Evolutionary conservation across 2,329 filamentous ascomycete genomes (phyloP), one percentile per base, ranked within the genome.

Genomic region (Domatiomyces catenatus): DNA sequence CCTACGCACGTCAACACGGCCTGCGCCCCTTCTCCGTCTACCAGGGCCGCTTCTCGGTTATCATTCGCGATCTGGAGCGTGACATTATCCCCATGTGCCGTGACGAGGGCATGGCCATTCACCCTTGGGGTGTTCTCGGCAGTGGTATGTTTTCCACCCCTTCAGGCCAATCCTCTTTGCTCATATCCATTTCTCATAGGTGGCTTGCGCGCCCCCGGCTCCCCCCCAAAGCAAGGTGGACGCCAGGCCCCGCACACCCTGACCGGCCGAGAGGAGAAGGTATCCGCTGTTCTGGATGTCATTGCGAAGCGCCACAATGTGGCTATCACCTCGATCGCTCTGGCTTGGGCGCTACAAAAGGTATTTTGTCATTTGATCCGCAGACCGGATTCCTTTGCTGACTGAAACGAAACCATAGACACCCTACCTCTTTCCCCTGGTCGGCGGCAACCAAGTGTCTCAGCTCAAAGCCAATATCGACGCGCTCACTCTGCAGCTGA

Each of bases 11-110:
- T 43, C 74, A 77, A 55, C 76, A 86, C 55, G 81, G 80, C n/a
- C 71, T 86, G 24, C 76, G 79, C 1, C 80, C 75, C 42, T 88
- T 88, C 67, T 75, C 71, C 36, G 75, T 85, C 26, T 85, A 84
- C 63, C 80, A 83, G 64, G 82, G 82, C 8, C 68, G 67, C 8
- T 86, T 80, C 79, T 76, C 68, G 19, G 71, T 74, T 17, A 71
- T 68, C 1, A 71, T 77, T 46, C 75, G 83, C 20, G 83, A 86
- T 62, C 76, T 84, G 48, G 80, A 83, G 67, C 72, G 79, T 20
- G 80, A 83, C n/a, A 80, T 83, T 57, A 71, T 85, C 36, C 79
- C 79, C 43, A 84, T 84, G 81, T 71, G 67, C 42, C 70, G 70
- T 39, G 69, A 72, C 26, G 77, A 83, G 59, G 79, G 80, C 32